Evolutionary conservation across 331 rosid species (phyloP), one percentile per base, ranked within the genome.

Genomic region (Acacia concinna): DNA sequence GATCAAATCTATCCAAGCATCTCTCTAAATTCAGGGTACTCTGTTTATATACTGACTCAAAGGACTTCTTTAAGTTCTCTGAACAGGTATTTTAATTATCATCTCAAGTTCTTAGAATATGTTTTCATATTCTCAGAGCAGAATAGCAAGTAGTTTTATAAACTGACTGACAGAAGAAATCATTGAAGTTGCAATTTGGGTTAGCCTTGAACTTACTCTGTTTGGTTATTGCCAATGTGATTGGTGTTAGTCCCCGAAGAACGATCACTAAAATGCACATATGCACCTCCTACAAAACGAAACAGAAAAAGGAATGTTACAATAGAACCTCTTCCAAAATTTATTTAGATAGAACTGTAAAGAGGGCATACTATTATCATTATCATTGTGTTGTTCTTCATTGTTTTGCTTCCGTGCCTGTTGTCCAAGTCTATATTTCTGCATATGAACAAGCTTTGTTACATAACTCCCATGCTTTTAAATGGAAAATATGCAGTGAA

Each of bases 401-500:
- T 75, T 57, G 68, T 81, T 88, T 74, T 84, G 93, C 70, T 84
- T 90, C 62, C 74, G 68, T 30, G 85, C 73, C 65, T 83, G 96
- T 66, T 91, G 97, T 78, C 97, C 98, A 67, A 96, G 92, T 86
- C 98, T 93, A 73, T 96, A 96, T 82, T 96, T 93, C 97, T 96
- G 87, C 84, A 82, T 28, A 77, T 78, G 23, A 70, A 84, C 49
- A 71, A 11, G 30, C 17, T 56, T 56, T 56, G 60, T 56, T 56
- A 56, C 10, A 56, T 56, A 21, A 56, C 17, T 56, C 17, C 6
- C 11, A 56, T 10, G 63, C 63, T 56, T 56, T 56, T 23, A 23
- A 9, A 56, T 23, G 63, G 63, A 56, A 56, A 18, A 21, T 23
- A 56, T 9, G 63, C 9, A 9, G 63, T 23, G 31, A 23, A 8